Evolutionary conservation across 208 protist genomes (phyloP).

Genomic region (Trypanosoma caninum): DNA sequence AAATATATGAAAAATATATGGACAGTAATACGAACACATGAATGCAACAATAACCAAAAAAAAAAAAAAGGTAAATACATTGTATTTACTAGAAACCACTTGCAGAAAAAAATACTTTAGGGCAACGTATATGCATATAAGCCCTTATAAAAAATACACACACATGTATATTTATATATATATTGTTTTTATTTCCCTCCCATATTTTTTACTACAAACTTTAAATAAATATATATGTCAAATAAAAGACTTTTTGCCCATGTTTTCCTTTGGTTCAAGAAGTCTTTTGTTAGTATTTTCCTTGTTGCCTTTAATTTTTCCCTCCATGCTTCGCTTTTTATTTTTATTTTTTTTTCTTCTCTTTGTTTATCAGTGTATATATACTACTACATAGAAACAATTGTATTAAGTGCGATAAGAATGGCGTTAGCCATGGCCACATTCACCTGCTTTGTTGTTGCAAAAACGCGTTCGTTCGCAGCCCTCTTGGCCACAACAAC

Average conservation of each 20-base stretch:
- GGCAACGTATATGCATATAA: background rate
- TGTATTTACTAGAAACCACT: no score
- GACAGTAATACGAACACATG: no score
- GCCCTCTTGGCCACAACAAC: slow-evolving; percentile 52
- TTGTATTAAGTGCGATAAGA: slow-evolving; percentile 46
- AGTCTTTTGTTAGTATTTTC: no score
- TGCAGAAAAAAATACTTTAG: no score
- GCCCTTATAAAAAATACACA: background rate
- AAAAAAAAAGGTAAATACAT: no score
- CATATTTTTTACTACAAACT: no score
- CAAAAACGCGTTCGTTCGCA: slow-evolving; percentile 31
- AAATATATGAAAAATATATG: no score
- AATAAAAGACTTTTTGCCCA: no score
- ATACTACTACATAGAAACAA: slow-evolving; percentile 28
- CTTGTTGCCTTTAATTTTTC: background rate
- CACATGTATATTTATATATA: background rate
- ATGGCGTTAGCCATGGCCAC: slow-evolving; percentile 38
- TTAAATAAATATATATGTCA: no score
- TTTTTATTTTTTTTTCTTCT: background rate
- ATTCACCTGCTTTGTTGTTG: slow-evolving; percentile 37
- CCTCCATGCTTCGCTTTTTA: background rate
- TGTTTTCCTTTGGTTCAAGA: no score
- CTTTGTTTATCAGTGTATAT: no score
- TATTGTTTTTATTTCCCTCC: background rate
- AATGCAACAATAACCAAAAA: no score